These are phyloP conservation scores for Omphalotus olearius DNA, from an alignment of 1,284 basidiomycete genomes.

Conservation along the genomic window DNA sequence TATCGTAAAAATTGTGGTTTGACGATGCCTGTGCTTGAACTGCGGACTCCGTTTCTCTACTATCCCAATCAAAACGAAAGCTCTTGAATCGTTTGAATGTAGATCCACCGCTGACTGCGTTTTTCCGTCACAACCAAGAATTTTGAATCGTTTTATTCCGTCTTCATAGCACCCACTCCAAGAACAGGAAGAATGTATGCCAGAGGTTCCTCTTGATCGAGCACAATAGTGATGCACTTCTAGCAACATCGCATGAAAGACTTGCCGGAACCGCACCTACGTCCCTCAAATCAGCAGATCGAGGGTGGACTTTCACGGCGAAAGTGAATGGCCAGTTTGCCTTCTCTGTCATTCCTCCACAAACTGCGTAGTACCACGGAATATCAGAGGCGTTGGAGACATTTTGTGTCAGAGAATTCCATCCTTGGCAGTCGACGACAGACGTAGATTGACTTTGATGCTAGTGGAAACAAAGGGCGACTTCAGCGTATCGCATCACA, in stretches of 20 bases:
- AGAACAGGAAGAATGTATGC: conserved; percentile 11
- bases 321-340: conserved; percentile 22
- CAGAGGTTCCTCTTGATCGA: conserved; percentile 16
- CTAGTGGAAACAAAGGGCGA: conserved; percentile 28
- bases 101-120: too few relatives aligned
- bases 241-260: conserved; percentile 20
- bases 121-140: too few relatives aligned
- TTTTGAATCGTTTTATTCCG: too few relatives aligned
- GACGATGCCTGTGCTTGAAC: too few relatives aligned
- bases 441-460: conserved; percentile 31
- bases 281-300: conserved; percentile 17
- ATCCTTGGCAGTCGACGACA: conserved; percentile 22
- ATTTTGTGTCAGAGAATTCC: conserved; percentile 24
- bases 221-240: conserved; percentile 16
- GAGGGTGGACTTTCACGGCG: conserved; percentile 17
- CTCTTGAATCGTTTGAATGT: too few relatives aligned
- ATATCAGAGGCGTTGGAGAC: conserved; percentile 24
- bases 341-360: conserved; percentile 29
- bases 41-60: too few relatives aligned
- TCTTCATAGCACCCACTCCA: too few relatives aligned
- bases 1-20: too few relatives aligned
- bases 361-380: conserved; percentile 22
- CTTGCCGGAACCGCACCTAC: conserved; percentile 18
- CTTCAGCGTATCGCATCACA: conserved; percentile 21
- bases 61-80: too few relatives aligned